Percentiles rank a stretch among this genome's conserved stretches.
These are phyloP conservation scores for Lasiosphaeris hirsuta DNA, from an alignment of 495 filamentous ascomycete genomes.

Conservation along the genomic window DNA sequence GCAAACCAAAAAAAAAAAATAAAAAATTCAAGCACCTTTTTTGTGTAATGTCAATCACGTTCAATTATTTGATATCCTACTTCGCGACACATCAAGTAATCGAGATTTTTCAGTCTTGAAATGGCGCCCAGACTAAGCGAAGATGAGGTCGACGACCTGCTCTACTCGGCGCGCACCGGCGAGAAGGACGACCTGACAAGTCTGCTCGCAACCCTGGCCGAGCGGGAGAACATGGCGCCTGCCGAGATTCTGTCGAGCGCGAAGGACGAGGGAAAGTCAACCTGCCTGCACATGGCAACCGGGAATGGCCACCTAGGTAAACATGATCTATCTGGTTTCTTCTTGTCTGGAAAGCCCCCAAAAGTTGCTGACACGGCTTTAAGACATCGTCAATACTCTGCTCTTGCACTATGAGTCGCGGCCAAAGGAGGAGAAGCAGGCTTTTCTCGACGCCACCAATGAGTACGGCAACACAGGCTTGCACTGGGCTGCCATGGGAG, in stretches of 20 bases:
- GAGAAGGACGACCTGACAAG: slow-evolving; percentile 66
- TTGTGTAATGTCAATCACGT: slow-evolving; percentile 1
- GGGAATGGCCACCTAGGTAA: slow-evolving; percentile 83
- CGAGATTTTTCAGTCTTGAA: too few species aligned
- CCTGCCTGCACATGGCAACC: slow-evolving; percentile 81
- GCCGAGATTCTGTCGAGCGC: slow-evolving; percentile 60
- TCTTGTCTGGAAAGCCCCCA: neutral
- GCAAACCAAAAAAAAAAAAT: slow-evolving; percentile 1
- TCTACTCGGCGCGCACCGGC: slow-evolving; percentile 76
- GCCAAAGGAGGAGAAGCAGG: slow-evolving; percentile 30
- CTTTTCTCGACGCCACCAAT: slow-evolving; percentile 67
- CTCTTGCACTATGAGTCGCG: slow-evolving; percentile 35
- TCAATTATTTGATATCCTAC: neutral
- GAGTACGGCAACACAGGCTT: slow-evolving; percentile 80
- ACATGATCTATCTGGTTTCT: slow-evolving; percentile 3
- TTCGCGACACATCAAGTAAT: slow-evolving; percentile 7
- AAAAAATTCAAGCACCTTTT: slow-evolving; percentile 2
- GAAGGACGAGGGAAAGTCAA: slow-evolving; percentile 67
- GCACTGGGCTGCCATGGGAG: slow-evolving; percentile 89
- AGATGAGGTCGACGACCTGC: slow-evolving; percentile 82
- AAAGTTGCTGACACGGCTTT: neutral
- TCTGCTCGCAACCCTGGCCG: slow-evolving; percentile 55
- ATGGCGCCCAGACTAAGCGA: slow-evolving; percentile 56
- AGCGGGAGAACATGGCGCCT: slow-evolving; percentile 49
- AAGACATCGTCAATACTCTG: slow-evolving; percentile 42